Base-by-base conservation (phyloP, 768 basidiomycete species). In the Hygrophorus pudorinus region DNA sequence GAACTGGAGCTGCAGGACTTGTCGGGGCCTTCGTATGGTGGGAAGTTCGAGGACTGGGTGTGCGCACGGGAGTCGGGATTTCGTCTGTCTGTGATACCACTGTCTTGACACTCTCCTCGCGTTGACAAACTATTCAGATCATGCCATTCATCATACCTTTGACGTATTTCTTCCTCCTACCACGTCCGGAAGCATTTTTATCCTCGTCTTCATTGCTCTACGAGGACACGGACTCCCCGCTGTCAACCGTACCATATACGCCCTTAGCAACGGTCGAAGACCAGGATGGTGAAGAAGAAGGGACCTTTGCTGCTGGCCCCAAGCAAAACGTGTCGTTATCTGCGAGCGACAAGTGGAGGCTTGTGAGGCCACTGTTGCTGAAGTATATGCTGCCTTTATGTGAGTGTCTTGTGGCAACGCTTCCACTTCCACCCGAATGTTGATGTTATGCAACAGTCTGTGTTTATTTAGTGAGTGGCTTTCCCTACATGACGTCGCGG, bases 1-100 rank as follows among this genome's bases (percentile, higher is more conserved):
- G 94, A 0, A 98, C 94, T 0, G 94, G 94, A 1, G 89, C 85
- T 4, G 94, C 94, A 0, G 94, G 94, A 0, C 75, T 99, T 1
- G 84, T 82, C 1, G 94, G 94, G 5, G 91, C 94, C 0, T 84
- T 85, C 31, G 56, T 96, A 10, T 98, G 96, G 96, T 98, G 94
- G 94, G 72, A 90, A 50, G 65, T 98, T 3, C 71, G 96, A 14
- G 76, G 78, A 1, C 63, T 94, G 0, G 94, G 96, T 16, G 89
- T 99, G 4, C 74, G 79, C 35, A 54, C 68, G 9, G 96, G 92
- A 1, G 79, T 98, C 17, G 86, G 88, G 2, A 55, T 94, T 16
- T 90, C 87, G 8, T 75, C 87, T 11, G 89, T 89, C 56, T 30
- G 84, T 58, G 20, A 28, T 30, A 27, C 36, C 58, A 14, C n/a